Base-by-base conservation (phyloP, 768 basidiomycete species). In the Agrocybe chaxingu region DNA sequence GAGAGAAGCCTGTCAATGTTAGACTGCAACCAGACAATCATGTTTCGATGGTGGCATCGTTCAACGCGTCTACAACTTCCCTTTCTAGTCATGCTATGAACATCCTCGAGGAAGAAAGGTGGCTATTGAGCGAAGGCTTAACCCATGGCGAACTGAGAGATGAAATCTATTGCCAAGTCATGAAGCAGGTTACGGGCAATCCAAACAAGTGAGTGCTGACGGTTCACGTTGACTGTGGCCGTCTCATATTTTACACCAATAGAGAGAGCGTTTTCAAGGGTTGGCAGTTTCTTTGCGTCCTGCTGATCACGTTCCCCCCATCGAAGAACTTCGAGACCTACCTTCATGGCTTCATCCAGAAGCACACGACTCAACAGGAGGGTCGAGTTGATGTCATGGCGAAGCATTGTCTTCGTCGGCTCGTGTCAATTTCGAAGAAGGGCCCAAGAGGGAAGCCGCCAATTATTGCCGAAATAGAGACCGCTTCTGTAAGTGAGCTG, bases 311-410 rank as follows among this genome's bases (percentile, higher is more conserved):
- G 2, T 98, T 98, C 65, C 90, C 91, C 4, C 94, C 95, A 1
- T 94, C 92, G 8, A 93, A 92, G 70, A 87, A 93, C 64, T 94
- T 96, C 59, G 92, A 94, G 63, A 76, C 84, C 0, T 92, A 92
- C 66, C 77, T 96, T 8, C 80, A 79, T 29, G 74, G 78, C n/a
- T 96, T 93, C 69, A 81, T 96, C 39, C 78, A 84, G 53, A 80
- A 82, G 42, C 82, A 85, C 47, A 83, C 79, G 6, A 69, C 72
- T 1, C 77, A 85, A 18, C 78, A 80, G 13, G 86, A 89, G 64
- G 87, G 89, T 13, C 77, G 92, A 12, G 79, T 94, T 18, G 92
- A 92, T 54, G 77, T 93, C 31, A 95, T 98, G 81, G 91, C 94
- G 16, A 89, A 92, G 61, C 87, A 93, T 60, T 92, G 92, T 64